Conservation (phyloP, 1,139 yeast genomes). For the Pichia sp. region DNA sequence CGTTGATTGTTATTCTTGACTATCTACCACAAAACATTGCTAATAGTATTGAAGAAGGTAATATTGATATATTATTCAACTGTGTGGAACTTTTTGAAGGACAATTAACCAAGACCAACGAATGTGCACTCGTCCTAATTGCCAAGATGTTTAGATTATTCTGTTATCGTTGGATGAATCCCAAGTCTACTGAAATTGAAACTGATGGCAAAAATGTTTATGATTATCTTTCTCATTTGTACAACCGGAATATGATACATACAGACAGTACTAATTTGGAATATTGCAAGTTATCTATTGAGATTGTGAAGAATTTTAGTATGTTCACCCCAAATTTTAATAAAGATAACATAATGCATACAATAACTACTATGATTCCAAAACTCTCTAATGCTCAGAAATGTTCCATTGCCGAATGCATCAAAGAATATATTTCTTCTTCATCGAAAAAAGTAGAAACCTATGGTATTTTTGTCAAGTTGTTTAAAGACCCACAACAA, state of each 20-base stretch:
- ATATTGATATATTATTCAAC: slow-evolving; percentile 9
- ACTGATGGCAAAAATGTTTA: slow-evolving; percentile 18
- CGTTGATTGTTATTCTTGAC: slow-evolving; percentile 9
- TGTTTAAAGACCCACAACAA: slow-evolving; percentile 37
- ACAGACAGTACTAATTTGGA: slow-evolving; percentile 14
- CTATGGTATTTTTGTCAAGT: slow-evolving; percentile 36
- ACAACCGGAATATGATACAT: slow-evolving; percentile 16
- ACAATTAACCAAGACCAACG: slow-evolving; percentile 21
- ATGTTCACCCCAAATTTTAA: neutral
- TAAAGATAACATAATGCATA: neutral
- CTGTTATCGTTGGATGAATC: slow-evolving; percentile 12
- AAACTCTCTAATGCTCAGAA: slow-evolving; percentile 20
- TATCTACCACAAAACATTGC: neutral
- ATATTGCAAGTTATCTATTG: slow-evolving; percentile 11
- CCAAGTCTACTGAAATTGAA: slow-evolving; percentile 10
- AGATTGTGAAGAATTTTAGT: neutral
- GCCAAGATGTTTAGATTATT: slow-evolving; percentile 9
- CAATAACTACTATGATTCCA: slow-evolving; percentile 7
- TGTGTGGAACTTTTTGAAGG: slow-evolving; percentile 15
- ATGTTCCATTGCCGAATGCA: slow-evolving; percentile 10
- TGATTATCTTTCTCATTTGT: slow-evolving; percentile 12
- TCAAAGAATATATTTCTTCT: slow-evolving; percentile 11
- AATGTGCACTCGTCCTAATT: slow-evolving; percentile 15
- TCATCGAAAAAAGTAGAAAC: slow-evolving; percentile 25
- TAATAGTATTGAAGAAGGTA: neutral